phyloP scores from a whole-genome alignment of 148 eudicot species.

The Suaeda aralocaspica region DNA sequence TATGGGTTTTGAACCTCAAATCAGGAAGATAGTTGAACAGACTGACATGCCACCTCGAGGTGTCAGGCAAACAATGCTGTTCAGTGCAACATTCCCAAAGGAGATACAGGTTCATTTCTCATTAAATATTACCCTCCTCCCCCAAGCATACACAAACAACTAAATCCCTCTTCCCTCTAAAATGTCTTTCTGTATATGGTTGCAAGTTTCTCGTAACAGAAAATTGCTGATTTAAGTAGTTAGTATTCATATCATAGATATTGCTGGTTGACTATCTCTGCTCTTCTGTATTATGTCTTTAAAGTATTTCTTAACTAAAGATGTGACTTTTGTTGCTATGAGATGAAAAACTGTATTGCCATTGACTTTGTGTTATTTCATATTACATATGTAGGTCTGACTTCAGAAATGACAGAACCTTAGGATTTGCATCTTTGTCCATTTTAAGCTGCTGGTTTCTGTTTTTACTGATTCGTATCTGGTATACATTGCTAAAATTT shows the following conservation, averaged over 20 bases:
- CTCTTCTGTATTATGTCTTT: too few species aligned
- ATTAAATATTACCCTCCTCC: too few species aligned
- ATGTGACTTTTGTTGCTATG: background rate
- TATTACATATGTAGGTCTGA: background rate
- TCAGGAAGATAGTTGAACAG: slow-evolving; percentile 87
- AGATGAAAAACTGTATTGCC: background rate
- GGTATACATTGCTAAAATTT: background rate
- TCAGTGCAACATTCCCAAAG: slow-evolving; percentile 93
- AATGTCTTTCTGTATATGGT: too few species aligned
- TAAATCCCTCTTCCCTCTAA: background rate
- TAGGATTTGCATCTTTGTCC: background rate
- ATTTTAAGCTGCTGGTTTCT: background rate
- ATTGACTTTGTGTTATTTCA: background rate
- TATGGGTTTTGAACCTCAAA: slow-evolving; percentile 97
- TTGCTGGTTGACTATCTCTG: too few species aligned
- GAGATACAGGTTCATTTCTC: slow-evolving; percentile 71
- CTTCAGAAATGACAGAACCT: background rate
- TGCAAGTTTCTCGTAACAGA: too few species aligned
- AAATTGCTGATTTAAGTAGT: too few species aligned
- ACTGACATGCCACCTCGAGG: slow-evolving; percentile 87
- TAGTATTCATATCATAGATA: too few species aligned
- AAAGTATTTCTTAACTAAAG: background rate
- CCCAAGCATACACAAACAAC: too few species aligned
- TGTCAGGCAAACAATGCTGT: slow-evolving; percentile 77
- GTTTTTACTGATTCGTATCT: background rate